Conservation (phyloP, 306 rosid genomes). For the Prinsepia uniflora region DNA sequence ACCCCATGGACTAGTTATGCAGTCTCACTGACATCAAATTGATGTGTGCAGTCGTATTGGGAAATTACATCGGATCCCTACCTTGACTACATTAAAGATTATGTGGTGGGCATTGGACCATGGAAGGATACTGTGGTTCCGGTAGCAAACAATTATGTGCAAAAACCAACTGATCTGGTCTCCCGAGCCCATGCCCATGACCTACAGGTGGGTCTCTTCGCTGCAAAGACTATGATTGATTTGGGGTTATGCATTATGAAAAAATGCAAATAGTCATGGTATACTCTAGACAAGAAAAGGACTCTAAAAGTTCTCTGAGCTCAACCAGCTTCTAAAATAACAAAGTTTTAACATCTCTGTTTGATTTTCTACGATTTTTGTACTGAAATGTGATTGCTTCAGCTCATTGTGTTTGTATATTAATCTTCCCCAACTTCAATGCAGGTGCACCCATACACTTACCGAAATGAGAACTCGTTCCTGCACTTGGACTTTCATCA, state of each 20-base stretch:
- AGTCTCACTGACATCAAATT: background rate
- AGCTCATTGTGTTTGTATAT: background rate
- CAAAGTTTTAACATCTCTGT: background rate
- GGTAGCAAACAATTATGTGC: constrained; percentile 44
- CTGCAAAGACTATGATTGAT: constrained; percentile 9
- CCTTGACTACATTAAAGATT: constrained; percentile 57
- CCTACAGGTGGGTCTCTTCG: constrained; percentile 58
- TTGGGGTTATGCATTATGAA: background rate
- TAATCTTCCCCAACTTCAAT: constrained; percentile 5
- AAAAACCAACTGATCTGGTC: constrained; percentile 64
- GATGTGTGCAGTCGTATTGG: constrained; percentile 75
- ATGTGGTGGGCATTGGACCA: constrained; percentile 90
- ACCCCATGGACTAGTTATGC: background rate
- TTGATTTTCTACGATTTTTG: background rate
- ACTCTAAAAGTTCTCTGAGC: no score
- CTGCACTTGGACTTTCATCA: constrained; percentile 62
- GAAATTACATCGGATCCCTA: constrained; percentile 79
- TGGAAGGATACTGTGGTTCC: constrained; percentile 90
- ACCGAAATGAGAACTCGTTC: constrained; percentile 56
- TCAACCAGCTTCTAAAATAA: no score
- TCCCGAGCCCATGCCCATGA: constrained; percentile 72
- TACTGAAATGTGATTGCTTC: background rate
- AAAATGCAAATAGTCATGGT: background rate
- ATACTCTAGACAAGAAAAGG: no score
- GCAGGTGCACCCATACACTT: constrained; percentile 96